Conservation (phyloP, 805 yeast species). For the Nakazawaea wyomingensis region DNA sequence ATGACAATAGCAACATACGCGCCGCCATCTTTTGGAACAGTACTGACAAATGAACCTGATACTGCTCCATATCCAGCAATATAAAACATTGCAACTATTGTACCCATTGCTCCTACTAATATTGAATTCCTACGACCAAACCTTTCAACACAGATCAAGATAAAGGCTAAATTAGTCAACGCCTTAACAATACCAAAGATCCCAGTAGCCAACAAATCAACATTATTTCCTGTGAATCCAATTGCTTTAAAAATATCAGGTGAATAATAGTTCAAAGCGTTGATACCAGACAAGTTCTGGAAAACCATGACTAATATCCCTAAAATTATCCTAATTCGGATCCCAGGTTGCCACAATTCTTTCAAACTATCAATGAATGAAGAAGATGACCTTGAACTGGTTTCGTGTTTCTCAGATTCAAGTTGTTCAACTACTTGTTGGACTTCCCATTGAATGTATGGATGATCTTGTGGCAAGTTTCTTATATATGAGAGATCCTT, state of each 20-base stretch:
- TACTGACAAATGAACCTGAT: conserved; percentile 27
- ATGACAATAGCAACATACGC: conserved; percentile 42
- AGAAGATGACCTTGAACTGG: conserved; percentile 19
- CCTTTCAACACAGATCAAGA: conserved; percentile 39
- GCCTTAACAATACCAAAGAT: conserved; percentile 46
- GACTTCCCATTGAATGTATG: conserved; percentile 37
- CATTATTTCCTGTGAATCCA: conserved; percentile 40
- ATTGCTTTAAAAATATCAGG: conserved; percentile 44
- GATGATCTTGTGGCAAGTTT: conserved; percentile 30
- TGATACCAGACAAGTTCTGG: conserved; percentile 44
- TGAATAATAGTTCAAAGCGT: conserved; percentile 48
- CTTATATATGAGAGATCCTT: conserved; percentile 34
- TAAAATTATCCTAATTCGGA: conserved; percentile 33
- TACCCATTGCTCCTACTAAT: conserved; percentile 31
- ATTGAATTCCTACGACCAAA: conserved; percentile 41
- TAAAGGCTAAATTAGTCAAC: conserved; percentile 37
- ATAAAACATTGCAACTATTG: conserved; percentile 41
- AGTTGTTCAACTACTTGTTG: conserved; percentile 23
- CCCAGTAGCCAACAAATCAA: conserved; percentile 47
- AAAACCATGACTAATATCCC: conserved; percentile 28
- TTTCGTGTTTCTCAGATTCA: conserved; percentile 18
- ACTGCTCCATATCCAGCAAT: conserved; percentile 42
- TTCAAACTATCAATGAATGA: background rate
- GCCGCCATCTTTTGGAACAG: conserved; percentile 22
- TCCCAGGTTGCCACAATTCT: conserved; percentile 20